Base-by-base conservation (phyloP, 331 rosid genomes). In the Rhamnella rubrinervis region DNA sequence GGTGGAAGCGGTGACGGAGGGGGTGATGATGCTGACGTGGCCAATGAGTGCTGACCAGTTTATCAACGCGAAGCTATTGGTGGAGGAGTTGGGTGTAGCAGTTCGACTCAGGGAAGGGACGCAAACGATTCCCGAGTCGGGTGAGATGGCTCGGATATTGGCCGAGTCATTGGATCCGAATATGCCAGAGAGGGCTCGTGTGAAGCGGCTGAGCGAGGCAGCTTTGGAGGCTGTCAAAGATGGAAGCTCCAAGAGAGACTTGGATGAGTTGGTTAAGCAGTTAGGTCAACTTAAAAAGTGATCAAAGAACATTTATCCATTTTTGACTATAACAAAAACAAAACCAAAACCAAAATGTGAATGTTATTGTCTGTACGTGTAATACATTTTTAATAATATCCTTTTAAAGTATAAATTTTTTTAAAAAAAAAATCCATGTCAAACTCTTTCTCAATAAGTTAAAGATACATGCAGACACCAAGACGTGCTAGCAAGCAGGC, bases 11-110 rank as follows among this genome's bases (percentile, higher is more conserved):
- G 63, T 83, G 6, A 38, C 66, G 19, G 78, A 73, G 0, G 86
- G 85, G 26, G 81, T 85, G 19, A 50, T 81, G 8, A 11, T 80
- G 75, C 59, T 88, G 31, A 70, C 82, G 5, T 88, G 91, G 91
- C 89, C 93, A 0, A 66, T 81, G 77, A 52, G 78, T 0, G 86
- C 93, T 0, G 86, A 87, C 56, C 90, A 87, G 14, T 85, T 63
- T 11, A 26, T 56, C 35, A 50, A 85, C 14, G 84, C 86, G 3
- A 78, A 75, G 28, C 40, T 87, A 38, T 61, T 83, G 47, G 90
- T 83, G 81, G 88, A 83, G 13, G 69, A 79, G 49, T 61, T 82
- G 66, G 72, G 73, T 47, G 78, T 80, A 5, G 89, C 77, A 0
- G 76, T 47, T 59, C 73, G 26, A 63, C 78, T 82, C 2, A 64